Conservation (phyloP, 2,329 filamentous ascomycete genomes). For the Helicocarpus griseus region DNA sequence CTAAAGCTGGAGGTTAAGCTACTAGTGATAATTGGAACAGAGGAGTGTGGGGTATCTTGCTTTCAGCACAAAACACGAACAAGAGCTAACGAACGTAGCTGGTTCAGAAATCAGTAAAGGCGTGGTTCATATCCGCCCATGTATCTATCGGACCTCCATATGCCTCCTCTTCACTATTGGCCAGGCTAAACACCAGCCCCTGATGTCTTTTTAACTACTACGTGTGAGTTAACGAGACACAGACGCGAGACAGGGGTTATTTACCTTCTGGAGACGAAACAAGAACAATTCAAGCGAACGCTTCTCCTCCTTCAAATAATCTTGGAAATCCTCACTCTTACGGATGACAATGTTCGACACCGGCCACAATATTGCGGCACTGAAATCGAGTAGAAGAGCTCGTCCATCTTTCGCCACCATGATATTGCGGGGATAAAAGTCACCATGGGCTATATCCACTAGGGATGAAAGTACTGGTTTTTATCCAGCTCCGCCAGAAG, state of each 20-base stretch:
- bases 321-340: neutral
- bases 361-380: neutral
- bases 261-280: neutral
- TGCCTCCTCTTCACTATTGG: neutral
- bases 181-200: neutral
- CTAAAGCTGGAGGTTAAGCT: too few relatives aligned
- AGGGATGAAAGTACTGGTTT: too few relatives aligned
- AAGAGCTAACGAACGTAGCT: too few relatives aligned
- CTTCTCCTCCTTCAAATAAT: neutral
- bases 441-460: neutral
- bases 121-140: too few relatives aligned
- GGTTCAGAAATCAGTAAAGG: too few relatives aligned
- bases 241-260: neutral
- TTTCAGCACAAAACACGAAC: too few relatives aligned
- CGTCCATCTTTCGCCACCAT: slow-evolving; percentile 3
- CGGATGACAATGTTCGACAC: neutral
- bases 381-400: neutral
- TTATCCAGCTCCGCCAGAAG: too few relatives aligned
- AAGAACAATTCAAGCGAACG: neutral
- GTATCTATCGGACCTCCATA: too few relatives aligned
- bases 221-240: neutral
- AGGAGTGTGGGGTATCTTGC: too few relatives aligned
- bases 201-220: neutral
- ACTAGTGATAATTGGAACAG: too few relatives aligned
- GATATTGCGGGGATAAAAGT: slow-evolving; percentile 2